These are phyloP conservation scores for Osmanthus fragrans DNA, from an alignment of 257 asterid species.

Conservation along the genomic window DNA sequence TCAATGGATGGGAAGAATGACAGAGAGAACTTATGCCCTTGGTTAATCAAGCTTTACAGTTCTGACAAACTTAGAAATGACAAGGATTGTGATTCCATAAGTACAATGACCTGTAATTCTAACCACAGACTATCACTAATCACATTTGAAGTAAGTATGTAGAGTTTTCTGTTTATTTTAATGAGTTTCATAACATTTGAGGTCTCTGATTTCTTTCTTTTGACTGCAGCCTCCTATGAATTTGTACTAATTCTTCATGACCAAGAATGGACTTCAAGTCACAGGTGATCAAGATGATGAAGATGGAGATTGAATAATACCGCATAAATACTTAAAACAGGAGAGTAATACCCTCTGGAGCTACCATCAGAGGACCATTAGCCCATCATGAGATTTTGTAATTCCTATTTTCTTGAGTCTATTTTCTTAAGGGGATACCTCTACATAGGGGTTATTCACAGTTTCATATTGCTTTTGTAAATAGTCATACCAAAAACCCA, in stretches of 20 bases:
- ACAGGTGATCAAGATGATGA: slow-evolving; percentile 3
- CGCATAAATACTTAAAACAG: slow-evolving; percentile 9
- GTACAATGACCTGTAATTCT: slow-evolving; percentile 28
- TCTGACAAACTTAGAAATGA: slow-evolving; percentile 12
- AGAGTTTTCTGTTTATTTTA: slow-evolving; percentile 17
- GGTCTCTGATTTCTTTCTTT: slow-evolving; percentile 28
- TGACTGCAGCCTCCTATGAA: slow-evolving; percentile 52
- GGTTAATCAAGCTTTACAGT: slow-evolving; percentile 43
- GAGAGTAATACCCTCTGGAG: neutral
- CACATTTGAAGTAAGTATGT: slow-evolving; percentile 32
- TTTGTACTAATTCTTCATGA: slow-evolving; percentile 39
- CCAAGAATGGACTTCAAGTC: slow-evolving; percentile 10
- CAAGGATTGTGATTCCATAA: slow-evolving; percentile 27
- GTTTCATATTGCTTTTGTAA: slow-evolving; percentile 6
- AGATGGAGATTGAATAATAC: neutral
- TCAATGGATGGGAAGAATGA: slow-evolving; percentile 48
- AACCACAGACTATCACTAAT: slow-evolving; percentile 24
- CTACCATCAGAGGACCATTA: neutral
- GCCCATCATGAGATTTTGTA: slow-evolving; percentile 12
- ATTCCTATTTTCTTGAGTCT: neutral
- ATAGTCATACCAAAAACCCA: slow-evolving; percentile 13
- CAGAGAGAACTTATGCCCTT: slow-evolving; percentile 41
- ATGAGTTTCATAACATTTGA: neutral
- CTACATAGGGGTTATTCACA: neutral
- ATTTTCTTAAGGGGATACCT: neutral